These are phyloP conservation scores for Sphagnurus paluster DNA, from an alignment of 1,284 basidiomycete species.

Conservation along the genomic window DNA sequence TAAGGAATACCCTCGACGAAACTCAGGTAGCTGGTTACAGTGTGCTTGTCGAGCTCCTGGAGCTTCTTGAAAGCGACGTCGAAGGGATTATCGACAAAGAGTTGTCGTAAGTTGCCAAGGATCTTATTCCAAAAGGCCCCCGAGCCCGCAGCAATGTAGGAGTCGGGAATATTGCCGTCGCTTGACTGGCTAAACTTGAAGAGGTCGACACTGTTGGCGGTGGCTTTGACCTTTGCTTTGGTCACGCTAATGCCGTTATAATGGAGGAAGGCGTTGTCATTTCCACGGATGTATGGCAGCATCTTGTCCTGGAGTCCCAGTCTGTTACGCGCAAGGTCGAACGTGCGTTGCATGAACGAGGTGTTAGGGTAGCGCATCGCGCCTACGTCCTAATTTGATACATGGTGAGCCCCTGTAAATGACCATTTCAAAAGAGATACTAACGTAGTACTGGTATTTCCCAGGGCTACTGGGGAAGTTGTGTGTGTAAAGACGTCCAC, in stretches of 20 bases:
- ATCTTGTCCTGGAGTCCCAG: constrained; percentile 17
- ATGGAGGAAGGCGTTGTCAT: constrained; percentile 10
- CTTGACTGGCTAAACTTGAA: constrained; percentile 15
- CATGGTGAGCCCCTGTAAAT: constrained; percentile 3
- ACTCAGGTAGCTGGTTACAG: constrained; percentile 24
- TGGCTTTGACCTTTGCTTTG: neutral
- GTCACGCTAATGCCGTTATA: constrained; percentile 10
- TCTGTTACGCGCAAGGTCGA: constrained; percentile 25
- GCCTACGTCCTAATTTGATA: constrained; percentile 25
- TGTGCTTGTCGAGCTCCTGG: constrained; percentile 25
- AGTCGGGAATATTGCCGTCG: constrained; percentile 14
- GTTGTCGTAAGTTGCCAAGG: constrained; percentile 17
- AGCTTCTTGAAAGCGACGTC: constrained; percentile 27
- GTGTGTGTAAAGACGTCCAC: constrained; percentile 37
- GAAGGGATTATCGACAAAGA: constrained; percentile 16
- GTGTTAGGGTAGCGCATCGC: constrained; percentile 33
- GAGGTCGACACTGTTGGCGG: constrained; percentile 3
- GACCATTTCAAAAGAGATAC: constrained; percentile 9
- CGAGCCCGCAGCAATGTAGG: constrained; percentile 5
- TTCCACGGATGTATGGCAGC: constrained; percentile 15
- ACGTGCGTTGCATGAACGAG: constrained; percentile 26
- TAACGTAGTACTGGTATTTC: constrained; percentile 23
- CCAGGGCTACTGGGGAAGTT: constrained; percentile 23
- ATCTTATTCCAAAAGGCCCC: constrained; percentile 14
- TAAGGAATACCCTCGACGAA: constrained; percentile 19